Evolutionary conservation across 345 rosid genomes (phyloP).

Genomic region (Ceriops zippeliana): DNA sequence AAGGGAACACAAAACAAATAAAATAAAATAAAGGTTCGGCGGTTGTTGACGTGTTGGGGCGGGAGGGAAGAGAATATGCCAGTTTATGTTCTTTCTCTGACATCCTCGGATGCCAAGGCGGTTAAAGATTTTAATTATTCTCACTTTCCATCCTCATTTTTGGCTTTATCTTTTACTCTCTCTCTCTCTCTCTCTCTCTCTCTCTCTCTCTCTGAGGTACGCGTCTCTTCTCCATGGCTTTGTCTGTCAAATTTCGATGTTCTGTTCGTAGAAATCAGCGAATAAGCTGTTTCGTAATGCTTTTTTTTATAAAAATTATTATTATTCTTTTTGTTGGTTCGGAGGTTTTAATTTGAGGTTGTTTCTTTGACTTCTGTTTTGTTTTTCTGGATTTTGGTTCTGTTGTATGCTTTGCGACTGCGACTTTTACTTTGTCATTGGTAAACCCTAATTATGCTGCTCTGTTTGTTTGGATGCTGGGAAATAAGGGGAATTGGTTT

Average conservation of each 20-base stretch:
- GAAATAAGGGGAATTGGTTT: not conserved
- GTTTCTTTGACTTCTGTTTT: too few relatives aligned
- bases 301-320: too few relatives aligned
- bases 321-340: not conserved
- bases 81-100: slow-evolving; percentile 15
- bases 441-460: slow-evolving; percentile 21
- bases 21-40: not conserved
- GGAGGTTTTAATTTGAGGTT: not conserved
- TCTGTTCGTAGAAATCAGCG: not conserved
- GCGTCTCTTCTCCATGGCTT: not conserved
- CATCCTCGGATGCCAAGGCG: slow-evolving; percentile 31
- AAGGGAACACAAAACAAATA: not conserved
- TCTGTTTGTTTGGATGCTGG: slow-evolving; percentile 4
- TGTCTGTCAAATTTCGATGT: not conserved
- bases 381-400: not conserved
- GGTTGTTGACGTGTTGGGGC: too few relatives aligned
- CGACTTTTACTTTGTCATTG: not conserved
- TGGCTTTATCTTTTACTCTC: not conserved
- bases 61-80: slow-evolving; percentile 32
- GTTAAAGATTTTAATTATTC: not conserved
- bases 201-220: not conserved
- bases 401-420: not conserved
- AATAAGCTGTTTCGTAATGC: too few relatives aligned
- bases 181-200: not conserved
- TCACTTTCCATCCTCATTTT: slow-evolving; percentile 10